Base-by-base conservation (phyloP, 2,329 filamentous ascomycete genomes). In the Claviceps paspali region DNA sequence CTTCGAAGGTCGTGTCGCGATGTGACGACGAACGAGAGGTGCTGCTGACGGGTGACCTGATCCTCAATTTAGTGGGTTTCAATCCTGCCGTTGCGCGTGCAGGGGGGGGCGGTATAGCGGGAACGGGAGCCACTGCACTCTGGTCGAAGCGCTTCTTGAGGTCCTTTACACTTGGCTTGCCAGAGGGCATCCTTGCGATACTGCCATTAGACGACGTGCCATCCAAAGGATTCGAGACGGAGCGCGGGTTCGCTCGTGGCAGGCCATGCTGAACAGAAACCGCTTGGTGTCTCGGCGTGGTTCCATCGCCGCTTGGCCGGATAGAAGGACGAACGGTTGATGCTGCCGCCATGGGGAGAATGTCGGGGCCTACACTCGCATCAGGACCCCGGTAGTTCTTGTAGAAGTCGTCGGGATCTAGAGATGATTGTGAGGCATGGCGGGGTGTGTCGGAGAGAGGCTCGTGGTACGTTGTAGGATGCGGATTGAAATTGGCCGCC, bases 61-160 rank as follows among this genome's bases (percentile, higher is more conserved):
- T 18, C 17, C 33, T 27, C 19, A 34, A 32, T 29, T 24, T 40
- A 29, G 29, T 28, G 29, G 17, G 22, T 35, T 28, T 31, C 18
- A 24, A 29, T 19, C 34, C 29, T n/a, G 38, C 24, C n/a, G 14
- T 27, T 17, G 29, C 32, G 11, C 34, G 34, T 24, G 30, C 19
- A 24, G 31, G 33, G 33, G 29, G 29, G 6, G 36, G 30, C 10
- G 33, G 26, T 18, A 36, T 39, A 22, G 38, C 17, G 22, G 38
- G 19, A 24, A 29, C 28, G 11, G 22, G 27, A 12, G 27, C 30
- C 15, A 56, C 51, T 28, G 55, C 48, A 42, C 55, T 75, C 51
- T 78, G 74, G 55, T 88, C 82, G 59, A 88, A 91, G 38, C 73
- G 77, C 56, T 79, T 83, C 49, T 82, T 77, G 43, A 91, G 65